A percentile compares a stretch with the other conserved stretches of the same genome.
Evolutionary conservation across 192 early-diverging fungal genomes (phyloP).

Genomic region (Backusella australiensis): DNA sequence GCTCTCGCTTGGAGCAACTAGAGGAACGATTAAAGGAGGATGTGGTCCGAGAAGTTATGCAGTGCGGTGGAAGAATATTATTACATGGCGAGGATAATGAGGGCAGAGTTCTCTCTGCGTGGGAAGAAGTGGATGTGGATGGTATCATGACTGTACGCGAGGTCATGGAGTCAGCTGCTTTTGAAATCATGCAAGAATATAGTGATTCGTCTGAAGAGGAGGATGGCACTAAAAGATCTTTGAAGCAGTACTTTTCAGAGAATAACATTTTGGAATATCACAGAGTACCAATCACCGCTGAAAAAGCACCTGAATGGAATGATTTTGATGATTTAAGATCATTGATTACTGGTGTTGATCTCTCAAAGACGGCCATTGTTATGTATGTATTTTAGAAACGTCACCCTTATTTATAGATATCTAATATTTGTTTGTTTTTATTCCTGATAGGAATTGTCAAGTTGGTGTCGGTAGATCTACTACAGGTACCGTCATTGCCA

Average conservation of each 20-base stretch:
- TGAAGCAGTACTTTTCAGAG: not conserved
- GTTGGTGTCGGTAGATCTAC: conserved; percentile 63
- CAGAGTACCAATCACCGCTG: conserved; percentile 59
- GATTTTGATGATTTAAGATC: conserved; percentile 53
- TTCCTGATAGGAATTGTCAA: conserved; percentile 52
- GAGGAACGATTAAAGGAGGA: conserved; percentile 56
- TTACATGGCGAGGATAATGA: conserved; percentile 49
- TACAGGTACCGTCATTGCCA: conserved; percentile 37
- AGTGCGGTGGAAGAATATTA: conserved; percentile 50
- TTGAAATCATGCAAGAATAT: conserved; percentile 8
- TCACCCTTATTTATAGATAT: not conserved
- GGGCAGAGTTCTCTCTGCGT: conserved; percentile 43
- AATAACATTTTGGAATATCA: conserved; percentile 37
- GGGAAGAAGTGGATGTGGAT: conserved; percentile 56
- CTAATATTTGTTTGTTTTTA: not conserved
- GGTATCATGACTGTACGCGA: conserved; percentile 51
- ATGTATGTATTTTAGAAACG: conserved; percentile 31
- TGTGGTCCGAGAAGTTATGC: conserved; percentile 43
- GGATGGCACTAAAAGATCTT: not conserved
- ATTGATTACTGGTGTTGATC: conserved; percentile 41
- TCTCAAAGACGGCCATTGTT: conserved; percentile 46
- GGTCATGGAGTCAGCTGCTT: conserved; percentile 40
- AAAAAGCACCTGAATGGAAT: conserved; percentile 47
- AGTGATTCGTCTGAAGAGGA: not conserved
- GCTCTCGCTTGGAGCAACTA: conserved; percentile 48